Base-by-base conservation (phyloP, 2,329 filamentous ascomycete species). In the Phaeosphaeriaceae sp. region DNA sequence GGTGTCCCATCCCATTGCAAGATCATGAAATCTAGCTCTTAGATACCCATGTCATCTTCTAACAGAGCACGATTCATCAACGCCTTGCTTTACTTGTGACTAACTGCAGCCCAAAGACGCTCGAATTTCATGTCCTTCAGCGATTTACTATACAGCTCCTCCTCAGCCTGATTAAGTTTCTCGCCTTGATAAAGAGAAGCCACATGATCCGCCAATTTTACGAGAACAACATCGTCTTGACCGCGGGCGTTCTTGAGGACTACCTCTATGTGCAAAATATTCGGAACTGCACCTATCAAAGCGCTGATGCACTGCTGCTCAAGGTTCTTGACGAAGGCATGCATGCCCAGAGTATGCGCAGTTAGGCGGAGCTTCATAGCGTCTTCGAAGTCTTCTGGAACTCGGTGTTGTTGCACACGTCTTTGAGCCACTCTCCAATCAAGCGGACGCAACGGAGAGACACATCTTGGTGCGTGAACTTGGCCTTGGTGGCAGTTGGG, bases 351-450 rank as follows among this genome's bases (percentile, higher is more conserved):
- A 2, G 16, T 40, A 15, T 38, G 36, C 4, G 35, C 45, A 9
- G 52, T 43, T 6, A 48, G 45, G 11, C 45, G 48, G 2, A 54
- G 30, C 21, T 46, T 26, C 21, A 52, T 16, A 6, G 29, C 17
- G 3, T 46, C 17, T 9, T 30, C 34, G 16, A 28, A 33, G n/a
- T n/a, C n/a, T n/a, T n/a, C n/a, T n/a, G n/a, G 17, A 52, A 40
- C 6, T 39, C 26, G 3, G 42, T 6, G 12, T 43, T 20, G 5
- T 32, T 35, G 21, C 45, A 48, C 4, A 46, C 29, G 7, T 26
- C 21, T 2, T 28, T 18, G 15, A 52, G 42, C 52, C 52, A 55
- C 33, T 28, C 36, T 1, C 34, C 42, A 29, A 55, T 52, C 8
- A 20, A 23, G 7, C 18, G 13, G 16, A 52, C 34, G 4, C 48